Evolutionary conservation across 495 filamentous ascomycete species (phyloP).

Genomic region (Lindgomyces ingoldianus): DNA sequence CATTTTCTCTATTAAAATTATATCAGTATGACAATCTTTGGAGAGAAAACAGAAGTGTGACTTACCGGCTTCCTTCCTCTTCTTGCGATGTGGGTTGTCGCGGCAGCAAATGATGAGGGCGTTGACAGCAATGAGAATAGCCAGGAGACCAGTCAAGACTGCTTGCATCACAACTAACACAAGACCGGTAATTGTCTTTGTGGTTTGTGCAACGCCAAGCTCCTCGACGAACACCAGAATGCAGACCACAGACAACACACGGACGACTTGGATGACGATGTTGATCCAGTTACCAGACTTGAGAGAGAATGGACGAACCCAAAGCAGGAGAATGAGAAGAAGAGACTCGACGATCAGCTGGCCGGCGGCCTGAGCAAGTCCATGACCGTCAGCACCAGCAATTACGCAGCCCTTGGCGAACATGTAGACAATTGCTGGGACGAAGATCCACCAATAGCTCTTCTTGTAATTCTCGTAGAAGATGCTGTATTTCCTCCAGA

Average conservation of each 20-base stretch:
- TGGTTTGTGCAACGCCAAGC: constrained; percentile 85
- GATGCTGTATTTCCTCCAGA: constrained; percentile 92
- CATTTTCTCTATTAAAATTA: constrained; percentile 64
- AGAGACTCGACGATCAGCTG: constrained; percentile 80
- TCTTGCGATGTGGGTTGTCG: constrained; percentile 85
- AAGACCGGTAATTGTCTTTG: constrained; percentile 91
- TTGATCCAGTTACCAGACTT: constrained; percentile 90
- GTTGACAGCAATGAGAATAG: constrained; percentile 88
- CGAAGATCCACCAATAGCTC: constrained; percentile 94
- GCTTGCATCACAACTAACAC: constrained; percentile 89
- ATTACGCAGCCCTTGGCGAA: constrained; percentile 87
- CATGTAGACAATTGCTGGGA: constrained; percentile 89
- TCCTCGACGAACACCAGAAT: constrained; percentile 93
- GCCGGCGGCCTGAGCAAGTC: constrained; percentile 73
- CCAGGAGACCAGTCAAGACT: constrained; percentile 76
- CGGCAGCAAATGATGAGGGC: constrained; percentile 78
- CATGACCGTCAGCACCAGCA: constrained; percentile 83
- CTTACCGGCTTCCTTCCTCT: constrained; percentile 82
- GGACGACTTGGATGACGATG: constrained; percentile 88
- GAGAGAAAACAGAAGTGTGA: constrained; percentile 26
- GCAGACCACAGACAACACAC: constrained; percentile 86
- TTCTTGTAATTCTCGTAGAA: constrained; percentile 96
- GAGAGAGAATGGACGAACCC: constrained; percentile 82
- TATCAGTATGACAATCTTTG: constrained; percentile 4
- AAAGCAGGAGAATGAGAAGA: constrained; percentile 70